Conservation (phyloP, 441 rosid species). For the Corymbia calophylla region DNA sequence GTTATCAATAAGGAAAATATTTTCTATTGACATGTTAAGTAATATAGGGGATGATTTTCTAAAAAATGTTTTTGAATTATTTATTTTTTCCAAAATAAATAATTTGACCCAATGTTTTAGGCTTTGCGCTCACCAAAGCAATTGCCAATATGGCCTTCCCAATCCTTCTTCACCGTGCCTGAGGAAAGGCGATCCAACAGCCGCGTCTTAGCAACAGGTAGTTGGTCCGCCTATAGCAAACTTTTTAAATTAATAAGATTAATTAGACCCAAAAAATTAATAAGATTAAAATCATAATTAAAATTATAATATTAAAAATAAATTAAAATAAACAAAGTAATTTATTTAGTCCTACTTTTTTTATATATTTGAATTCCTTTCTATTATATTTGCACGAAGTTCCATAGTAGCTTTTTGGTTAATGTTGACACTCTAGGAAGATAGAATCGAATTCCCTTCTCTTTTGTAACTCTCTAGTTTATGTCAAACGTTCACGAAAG, state of each 20-base stretch:
- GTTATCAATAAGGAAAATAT: fast-evolving
- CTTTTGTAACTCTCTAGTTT: not conserved
- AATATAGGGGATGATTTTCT: too few species aligned
- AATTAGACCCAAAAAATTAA: not conserved
- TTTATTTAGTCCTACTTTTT: not conserved
- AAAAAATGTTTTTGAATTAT: too few species aligned
- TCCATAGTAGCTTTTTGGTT: not conserved
- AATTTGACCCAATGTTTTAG: too few species aligned
- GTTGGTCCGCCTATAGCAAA: fast-evolving
- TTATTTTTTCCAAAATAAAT: too few species aligned
- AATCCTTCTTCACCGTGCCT: not conserved
- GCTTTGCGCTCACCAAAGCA: not conserved
- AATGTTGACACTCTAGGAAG: not conserved
- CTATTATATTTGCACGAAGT: not conserved
- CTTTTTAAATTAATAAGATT: not conserved
- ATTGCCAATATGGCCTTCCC: not conserved
- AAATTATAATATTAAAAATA: not conserved
- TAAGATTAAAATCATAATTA: not conserved
- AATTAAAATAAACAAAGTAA: not conserved
- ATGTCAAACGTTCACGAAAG: not conserved
- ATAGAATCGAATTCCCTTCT: too few species aligned
- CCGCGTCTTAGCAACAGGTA: fast-evolving
- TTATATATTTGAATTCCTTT: not conserved
- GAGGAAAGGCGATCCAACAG: not conserved
- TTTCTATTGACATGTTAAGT: too few species aligned